Conservation (phyloP, 2,329 filamentous ascomycete genomes). For the Fusarium sp. region DNA sequence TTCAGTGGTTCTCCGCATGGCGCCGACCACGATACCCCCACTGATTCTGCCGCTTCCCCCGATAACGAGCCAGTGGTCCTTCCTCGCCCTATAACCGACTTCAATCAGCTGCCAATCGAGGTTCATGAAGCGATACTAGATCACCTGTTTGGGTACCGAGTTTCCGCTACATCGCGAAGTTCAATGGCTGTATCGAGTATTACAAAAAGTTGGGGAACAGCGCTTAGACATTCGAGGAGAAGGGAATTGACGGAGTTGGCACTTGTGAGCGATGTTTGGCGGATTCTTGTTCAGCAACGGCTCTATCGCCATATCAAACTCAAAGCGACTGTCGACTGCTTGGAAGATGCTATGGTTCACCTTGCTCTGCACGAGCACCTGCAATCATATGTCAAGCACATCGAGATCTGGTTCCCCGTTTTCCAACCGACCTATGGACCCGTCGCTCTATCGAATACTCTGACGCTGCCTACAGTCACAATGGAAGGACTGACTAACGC, state of each 20-base stretch:
- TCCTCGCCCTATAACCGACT: conserved; percentile 48
- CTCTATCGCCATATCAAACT: conserved; percentile 82
- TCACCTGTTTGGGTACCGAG: conserved; percentile 75
- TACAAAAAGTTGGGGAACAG: conserved; percentile 71
- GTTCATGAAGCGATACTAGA: conserved; percentile 80
- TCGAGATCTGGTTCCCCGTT: conserved; percentile 83
- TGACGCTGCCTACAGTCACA: conserved; percentile 64
- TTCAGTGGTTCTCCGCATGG: conserved; percentile 42
- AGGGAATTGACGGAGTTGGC: conserved; percentile 75
- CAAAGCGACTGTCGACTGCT: conserved; percentile 74
- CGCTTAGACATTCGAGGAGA: conserved; percentile 73
- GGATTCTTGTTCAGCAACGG: conserved; percentile 74
- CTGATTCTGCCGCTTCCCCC: conserved; percentile 28
- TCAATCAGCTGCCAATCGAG: conserved; percentile 71
- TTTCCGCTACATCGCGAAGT: conserved; percentile 69
- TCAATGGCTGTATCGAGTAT: conserved; percentile 65
- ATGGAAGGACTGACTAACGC: conserved; percentile 67
- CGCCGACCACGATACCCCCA: conserved; percentile 27
- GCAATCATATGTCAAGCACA: conserved; percentile 73
- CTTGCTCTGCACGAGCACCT: conserved; percentile 70
- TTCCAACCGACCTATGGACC: conserved; percentile 69
- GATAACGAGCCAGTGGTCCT: conserved; percentile 32
- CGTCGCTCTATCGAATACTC: conserved; percentile 56
- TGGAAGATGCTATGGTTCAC: conserved; percentile 70
- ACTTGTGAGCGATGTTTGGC: conserved; percentile 72